These are phyloP conservation scores for Rhizoclosmatium globosum DNA, from an alignment of 192 early-diverging fungal species.

Conservation along the genomic window DNA sequence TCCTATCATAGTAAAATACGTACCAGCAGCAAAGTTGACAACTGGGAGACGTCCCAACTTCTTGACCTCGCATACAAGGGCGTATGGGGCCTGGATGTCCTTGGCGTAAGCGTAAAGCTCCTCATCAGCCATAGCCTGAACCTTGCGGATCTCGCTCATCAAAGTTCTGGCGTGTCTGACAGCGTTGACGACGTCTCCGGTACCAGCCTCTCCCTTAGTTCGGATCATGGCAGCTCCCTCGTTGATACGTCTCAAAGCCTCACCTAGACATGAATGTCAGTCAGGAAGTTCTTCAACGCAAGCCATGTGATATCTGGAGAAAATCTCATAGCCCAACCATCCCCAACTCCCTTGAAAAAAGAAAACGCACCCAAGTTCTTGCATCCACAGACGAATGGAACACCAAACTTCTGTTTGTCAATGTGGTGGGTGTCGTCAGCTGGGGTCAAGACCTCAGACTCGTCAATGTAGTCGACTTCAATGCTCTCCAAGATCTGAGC, in stretches of 20 bases:
- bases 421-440: constrained; percentile 98
- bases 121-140: constrained; percentile 82
- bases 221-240: constrained; percentile 99
- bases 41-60: constrained; percentile 91
- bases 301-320: neutral
- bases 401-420: constrained; percentile 89
- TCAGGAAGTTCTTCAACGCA: neutral
- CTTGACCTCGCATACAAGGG: constrained; percentile 90
- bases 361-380: constrained; percentile 75
- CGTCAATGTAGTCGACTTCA: constrained; percentile 97
- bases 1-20: neutral
- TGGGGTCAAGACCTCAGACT: constrained; percentile 94
- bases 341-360: neutral
- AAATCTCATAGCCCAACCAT: too few species aligned
- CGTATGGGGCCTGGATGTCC: constrained; percentile 91
- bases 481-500: constrained; percentile 94
- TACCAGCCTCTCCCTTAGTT: constrained; percentile 98
- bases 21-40: constrained; percentile 96
- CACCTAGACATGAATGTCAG: constrained; percentile 58
- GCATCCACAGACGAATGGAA: constrained; percentile 96
- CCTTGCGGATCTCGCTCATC: constrained; percentile 85
- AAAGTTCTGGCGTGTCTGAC: constrained; percentile 95
- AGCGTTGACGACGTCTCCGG: constrained; percentile 97
- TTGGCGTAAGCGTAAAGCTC: constrained; percentile 97
- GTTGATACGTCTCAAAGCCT: constrained; percentile 93